Base-by-base conservation (phyloP, 768 basidiomycete genomes). In the Leccinum truebloodii region DNA sequence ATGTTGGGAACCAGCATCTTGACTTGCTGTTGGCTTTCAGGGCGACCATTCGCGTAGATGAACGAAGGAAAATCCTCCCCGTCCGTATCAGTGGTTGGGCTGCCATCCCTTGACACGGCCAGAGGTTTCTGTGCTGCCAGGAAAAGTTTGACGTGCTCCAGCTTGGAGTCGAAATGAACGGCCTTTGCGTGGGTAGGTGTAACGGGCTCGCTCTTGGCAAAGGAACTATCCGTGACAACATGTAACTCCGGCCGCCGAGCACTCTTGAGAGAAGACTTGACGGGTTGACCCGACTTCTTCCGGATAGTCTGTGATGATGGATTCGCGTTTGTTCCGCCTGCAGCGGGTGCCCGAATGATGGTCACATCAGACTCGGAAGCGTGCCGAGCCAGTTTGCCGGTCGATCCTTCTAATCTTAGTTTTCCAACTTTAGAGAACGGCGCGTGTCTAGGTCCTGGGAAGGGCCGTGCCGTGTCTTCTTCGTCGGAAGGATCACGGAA, bases 91-190 rank as follows among this genome's bases (percentile, higher is more conserved):
- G 86, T 90, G 4, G 88, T 90, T 4, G 95, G 95, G 65, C 90
- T 92, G 1, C 94, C 94, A 65, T 93, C 89, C 51, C 96, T 85
- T 13, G 89, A 92, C 18, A 99, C 96, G 1, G 95, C 95, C 8
- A 92, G 81, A 6, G 96, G 96, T 71, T 94, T 94, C 75, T 98
- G 96, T 76, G 94, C 92, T 13, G 95, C 88, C 59, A 95, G 80
- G 79, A 98, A 98, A 52, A 95, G 83, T 75, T 95, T 95, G 63
- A 98, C 92, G 58, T 94, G 92, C 74, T 97, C 96, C 56, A 98
- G 84, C 70, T 95, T 86, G 6, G 88, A 73, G 76, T 96, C 92
- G 62, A 99, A 99, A 69, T 97, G 94, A 9, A 99, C 96, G 26
- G 86, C 87, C 73, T 97, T 95, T 63, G 84, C 77, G 41, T 80